Conservation (phyloP, 2,329 filamentous ascomycete species). For the Cladophialophora yegresii region DNA sequence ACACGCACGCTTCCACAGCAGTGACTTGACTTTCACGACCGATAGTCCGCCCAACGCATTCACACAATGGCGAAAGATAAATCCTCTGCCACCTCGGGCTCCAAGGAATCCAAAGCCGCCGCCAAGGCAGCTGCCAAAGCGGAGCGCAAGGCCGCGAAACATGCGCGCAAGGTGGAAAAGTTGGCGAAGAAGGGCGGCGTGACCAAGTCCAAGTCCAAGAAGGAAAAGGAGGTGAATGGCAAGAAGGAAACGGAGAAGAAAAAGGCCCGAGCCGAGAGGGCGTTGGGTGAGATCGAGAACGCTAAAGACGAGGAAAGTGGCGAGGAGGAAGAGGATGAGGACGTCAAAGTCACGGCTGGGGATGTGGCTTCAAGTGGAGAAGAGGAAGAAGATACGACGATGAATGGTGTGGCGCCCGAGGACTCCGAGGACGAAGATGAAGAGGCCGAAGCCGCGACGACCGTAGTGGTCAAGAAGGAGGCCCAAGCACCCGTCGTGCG, state of each 20-base stretch:
- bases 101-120: constrained; percentile 27
- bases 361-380: constrained; percentile 12
- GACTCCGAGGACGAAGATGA: constrained; percentile 20
- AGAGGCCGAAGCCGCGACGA: constrained; percentile 18
- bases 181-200: constrained; percentile 14
- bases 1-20: too few species aligned
- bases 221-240: constrained; percentile 44
- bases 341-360: constrained; percentile 28
- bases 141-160: constrained; percentile 48
- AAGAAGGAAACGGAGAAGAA: constrained; percentile 50
- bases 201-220: constrained; percentile 27
- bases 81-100: neutral
- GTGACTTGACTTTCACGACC: too few species aligned
- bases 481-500: constrained; percentile 29
- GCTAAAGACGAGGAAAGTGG: constrained; percentile 16
- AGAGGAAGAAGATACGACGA: constrained; percentile 24
- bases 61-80: constrained; percentile 37
- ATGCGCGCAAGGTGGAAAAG: constrained; percentile 32
- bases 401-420: constrained; percentile 16
- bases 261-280: constrained; percentile 34
- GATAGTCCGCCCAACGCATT: too few species aligned
- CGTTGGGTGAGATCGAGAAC: constrained; percentile 32
- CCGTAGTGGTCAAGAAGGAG: constrained; percentile 34
- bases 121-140: constrained; percentile 33
- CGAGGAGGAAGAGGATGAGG: constrained; percentile 20